Evolutionary conservation across 257 asterid genomes (phyloP), one percentile per base, ranked within the genome.

Genomic region (Linderniella brevidens): DNA sequence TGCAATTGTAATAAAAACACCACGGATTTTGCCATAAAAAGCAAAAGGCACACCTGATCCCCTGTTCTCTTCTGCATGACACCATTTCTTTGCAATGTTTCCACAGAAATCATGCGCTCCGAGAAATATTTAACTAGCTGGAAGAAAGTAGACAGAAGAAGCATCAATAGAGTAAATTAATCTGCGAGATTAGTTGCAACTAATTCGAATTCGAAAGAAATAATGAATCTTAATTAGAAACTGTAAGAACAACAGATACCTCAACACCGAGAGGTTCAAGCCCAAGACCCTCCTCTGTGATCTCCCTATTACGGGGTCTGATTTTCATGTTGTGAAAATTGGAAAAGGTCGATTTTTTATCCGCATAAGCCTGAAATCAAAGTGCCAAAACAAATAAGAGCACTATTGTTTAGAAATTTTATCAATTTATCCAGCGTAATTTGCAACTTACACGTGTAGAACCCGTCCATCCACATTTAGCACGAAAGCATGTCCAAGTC

Each of bases 401-500:
- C 15, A 13, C 42, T 49, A 64, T 53, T 45, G 19, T 41, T 37
- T 18, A 11, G 46, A 53, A 19, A 44, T 19, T 8, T 32, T 29
- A 19, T 19, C 47, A 11, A 32, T 53, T 56, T 53, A 17, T n/a
- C 35, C 44, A 51, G 41, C 19, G 52, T 58, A 46, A 46, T 39
- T 4, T 11, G 25, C 10, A 46, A 17, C 79, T 53, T 83, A 88
- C 98, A 52, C 71, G 74, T 8, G 84, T 74, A 17, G 53, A 15
- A 58, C 98, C 98, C 58, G 45, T 74, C 98, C 94, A 84, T 42
- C 93, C 94, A 62, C 98, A 88, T 63, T 67, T 84, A 59, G 63
- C 96, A 53, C 96, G 87, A 69, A 74, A 74, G 66, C 96, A 88
- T 38, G 54, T 80, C 95, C 96, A 88, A 43, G 42, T 10, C 57